Conservation (phyloP, 257 asterid species). For the Haberlea rhodopensis region DNA sequence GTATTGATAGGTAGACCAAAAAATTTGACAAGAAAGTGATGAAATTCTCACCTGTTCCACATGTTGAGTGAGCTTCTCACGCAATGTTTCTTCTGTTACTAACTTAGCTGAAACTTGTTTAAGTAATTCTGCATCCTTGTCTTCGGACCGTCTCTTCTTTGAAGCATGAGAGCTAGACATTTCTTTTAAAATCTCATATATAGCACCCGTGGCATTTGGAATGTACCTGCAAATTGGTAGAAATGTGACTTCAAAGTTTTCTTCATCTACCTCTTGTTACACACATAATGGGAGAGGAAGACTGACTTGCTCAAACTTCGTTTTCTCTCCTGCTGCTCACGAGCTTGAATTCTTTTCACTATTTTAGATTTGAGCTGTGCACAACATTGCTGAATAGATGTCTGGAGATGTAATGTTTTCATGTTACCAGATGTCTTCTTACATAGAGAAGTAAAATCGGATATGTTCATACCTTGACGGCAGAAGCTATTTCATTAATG, state of each 20-base stretch:
- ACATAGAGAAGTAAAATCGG: background rate
- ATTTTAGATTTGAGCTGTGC: conserved; percentile 76
- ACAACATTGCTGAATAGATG: conserved; percentile 81
- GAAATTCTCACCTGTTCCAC: conserved; percentile 62
- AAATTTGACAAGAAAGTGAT: conserved; percentile 9
- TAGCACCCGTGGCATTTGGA: conserved; percentile 69
- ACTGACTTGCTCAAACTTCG: conserved; percentile 76
- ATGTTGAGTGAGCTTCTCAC: conserved; percentile 79
- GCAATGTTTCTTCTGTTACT: conserved; percentile 56
- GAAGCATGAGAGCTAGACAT: conserved; percentile 52
- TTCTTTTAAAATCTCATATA: conserved; percentile 64
- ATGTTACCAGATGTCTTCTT: conserved; percentile 23
- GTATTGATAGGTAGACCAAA: background rate
- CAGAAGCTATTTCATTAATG: conserved; percentile 87
- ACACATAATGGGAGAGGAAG: conserved; percentile 25
- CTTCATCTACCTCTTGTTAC: conserved; percentile 17
- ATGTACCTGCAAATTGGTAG: conserved; percentile 58
- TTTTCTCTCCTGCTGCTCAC: conserved; percentile 95
- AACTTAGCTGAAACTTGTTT: conserved; percentile 50
- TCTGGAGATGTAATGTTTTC: conserved; percentile 41
- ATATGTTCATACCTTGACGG: conserved; percentile 64
- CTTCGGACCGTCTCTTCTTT: conserved; percentile 56
- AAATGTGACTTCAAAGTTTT: conserved; percentile 24
- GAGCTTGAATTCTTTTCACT: conserved; percentile 87
- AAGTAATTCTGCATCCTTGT: conserved; percentile 60